A percentile compares a stretch with the other conserved stretches of the same genome.
Conservation (phyloP, 2,329 filamentous ascomycete genomes). For the Paraphaeosphaeria sporulosa region DNA sequence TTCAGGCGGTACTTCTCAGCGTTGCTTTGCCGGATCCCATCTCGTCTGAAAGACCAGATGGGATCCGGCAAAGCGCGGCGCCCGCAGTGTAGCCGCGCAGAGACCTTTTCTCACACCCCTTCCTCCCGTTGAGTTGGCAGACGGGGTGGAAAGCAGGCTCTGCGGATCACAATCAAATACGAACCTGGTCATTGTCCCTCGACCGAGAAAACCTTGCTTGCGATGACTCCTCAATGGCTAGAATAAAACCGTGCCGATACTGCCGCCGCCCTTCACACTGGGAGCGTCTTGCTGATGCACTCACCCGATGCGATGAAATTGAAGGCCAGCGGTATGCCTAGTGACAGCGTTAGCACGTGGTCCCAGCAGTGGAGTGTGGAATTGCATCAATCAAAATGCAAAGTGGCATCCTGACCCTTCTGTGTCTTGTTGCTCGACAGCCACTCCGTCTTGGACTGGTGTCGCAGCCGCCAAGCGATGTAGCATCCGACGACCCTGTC, state of each 20-base stretch:
- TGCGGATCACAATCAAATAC: conserved; percentile 52
- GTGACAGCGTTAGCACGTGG: conserved; percentile 27
- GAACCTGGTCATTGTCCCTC: conserved; percentile 43
- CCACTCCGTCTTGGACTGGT: conserved; percentile 74
- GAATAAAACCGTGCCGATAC: conserved; percentile 58
- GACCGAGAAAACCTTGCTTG: conserved; percentile 18
- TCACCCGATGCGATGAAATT: conserved; percentile 94
- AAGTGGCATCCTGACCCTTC: conserved; percentile 65
- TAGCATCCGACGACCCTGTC: conserved; percentile 68
- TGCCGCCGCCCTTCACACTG: conserved; percentile 64
- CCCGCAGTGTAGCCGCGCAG: conserved; percentile 80
- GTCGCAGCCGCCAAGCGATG: conserved; percentile 63
- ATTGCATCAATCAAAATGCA: conserved; percentile 8
- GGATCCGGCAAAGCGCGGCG: conserved; percentile 63
- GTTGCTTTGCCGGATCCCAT: conserved; percentile 57
- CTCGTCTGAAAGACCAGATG: neutral
- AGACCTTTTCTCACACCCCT: conserved; percentile 26
- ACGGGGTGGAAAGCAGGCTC: conserved; percentile 18
- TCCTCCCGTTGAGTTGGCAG: neutral
- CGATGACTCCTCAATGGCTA: conserved; percentile 18
- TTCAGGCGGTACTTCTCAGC: conserved; percentile 96
- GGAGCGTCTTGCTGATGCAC: conserved; percentile 58
- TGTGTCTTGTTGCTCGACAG: conserved; percentile 81
- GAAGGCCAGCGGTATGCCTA: conserved; percentile 80
- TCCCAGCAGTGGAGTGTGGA: conserved; percentile 6